Conservation (phyloP, 2,329 filamentous ascomycete genomes). For the Trichoderma asperellum region DNA sequence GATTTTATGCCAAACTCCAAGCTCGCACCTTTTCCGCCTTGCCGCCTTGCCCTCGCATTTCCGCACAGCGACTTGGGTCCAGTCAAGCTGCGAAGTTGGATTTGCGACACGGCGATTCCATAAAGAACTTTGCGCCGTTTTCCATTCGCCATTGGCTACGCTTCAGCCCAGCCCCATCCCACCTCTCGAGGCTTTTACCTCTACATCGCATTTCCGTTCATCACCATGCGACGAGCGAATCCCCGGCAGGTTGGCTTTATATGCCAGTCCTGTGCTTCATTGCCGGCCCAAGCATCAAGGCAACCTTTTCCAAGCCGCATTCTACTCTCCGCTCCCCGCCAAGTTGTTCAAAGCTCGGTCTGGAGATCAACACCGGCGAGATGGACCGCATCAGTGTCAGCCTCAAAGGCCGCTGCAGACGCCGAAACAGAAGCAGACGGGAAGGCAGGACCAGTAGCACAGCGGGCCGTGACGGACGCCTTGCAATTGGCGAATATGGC, state of each 20-base stretch:
- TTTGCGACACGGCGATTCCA: neutral
- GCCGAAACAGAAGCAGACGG: constrained; percentile 15
- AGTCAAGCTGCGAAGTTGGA: neutral
- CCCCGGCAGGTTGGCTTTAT: constrained; percentile 43
- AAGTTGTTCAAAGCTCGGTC: constrained; percentile 12
- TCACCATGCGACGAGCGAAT: constrained; percentile 47
- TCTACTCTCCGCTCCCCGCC: constrained; percentile 31
- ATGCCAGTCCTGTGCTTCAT: constrained; percentile 51
- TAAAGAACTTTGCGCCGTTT: too few relatives aligned
- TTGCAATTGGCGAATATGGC: constrained; percentile 48
- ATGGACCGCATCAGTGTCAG: constrained; percentile 36
- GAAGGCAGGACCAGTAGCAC: constrained; percentile 29
- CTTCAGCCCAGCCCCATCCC: neutral
- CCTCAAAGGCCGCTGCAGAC: constrained; percentile 7
- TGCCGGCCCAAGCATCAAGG: constrained; percentile 36
- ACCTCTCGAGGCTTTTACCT: neutral
- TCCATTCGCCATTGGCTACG: neutral
- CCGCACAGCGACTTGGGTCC: neutral
- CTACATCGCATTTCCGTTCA: neutral
- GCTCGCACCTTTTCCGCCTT: neutral
- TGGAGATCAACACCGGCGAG: constrained; percentile 31
- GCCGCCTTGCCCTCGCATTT: neutral
- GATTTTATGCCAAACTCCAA: constrained; percentile 29
- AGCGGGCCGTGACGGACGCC: constrained; percentile 43
- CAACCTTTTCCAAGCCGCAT: constrained; percentile 36